Conservation (phyloP, 2,329 filamentous ascomycete species). For the Aspergillus melleus region DNA sequence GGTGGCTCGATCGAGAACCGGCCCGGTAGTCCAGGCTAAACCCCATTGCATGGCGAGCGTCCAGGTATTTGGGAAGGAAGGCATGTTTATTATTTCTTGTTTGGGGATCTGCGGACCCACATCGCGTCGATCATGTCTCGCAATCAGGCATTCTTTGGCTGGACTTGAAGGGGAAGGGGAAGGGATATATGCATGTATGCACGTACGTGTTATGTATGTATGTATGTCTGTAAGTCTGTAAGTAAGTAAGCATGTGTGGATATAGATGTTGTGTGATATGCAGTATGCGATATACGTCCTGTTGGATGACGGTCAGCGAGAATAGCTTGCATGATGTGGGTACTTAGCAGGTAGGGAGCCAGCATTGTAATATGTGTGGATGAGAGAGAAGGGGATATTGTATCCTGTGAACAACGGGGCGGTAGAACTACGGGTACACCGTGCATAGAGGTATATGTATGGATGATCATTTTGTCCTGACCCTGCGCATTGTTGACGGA, state of each 20-base stretch:
- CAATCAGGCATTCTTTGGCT: background rate
- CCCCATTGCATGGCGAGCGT: background rate
- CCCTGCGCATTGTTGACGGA: too few species aligned
- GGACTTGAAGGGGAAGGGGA: background rate
- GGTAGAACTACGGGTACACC: too few species aligned
- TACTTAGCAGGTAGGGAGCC: too few species aligned
- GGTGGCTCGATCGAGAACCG: too few species aligned
- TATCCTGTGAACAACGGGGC: background rate
- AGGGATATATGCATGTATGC: background rate
- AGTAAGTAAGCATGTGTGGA: background rate
- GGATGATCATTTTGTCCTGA: too few species aligned
- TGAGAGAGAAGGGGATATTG: background rate
- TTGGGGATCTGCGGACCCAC: background rate
- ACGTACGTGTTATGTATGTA: background rate
- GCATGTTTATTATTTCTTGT: constrained; percentile 6
- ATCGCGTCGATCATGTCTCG: background rate
- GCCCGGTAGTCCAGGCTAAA: background rate
- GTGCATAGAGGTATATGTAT: background rate
- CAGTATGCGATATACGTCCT: background rate
- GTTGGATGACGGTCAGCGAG: background rate
- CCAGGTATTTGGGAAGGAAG: constrained; percentile 11
- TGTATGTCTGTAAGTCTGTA: too few species aligned
- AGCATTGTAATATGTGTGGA: background rate
- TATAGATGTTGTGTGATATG: background rate
- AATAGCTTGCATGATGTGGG: background rate